These are phyloP conservation scores for Pelargonium myrrhifolium DNA, from an alignment of 441 rosid genomes.

Conservation along the genomic window DNA sequence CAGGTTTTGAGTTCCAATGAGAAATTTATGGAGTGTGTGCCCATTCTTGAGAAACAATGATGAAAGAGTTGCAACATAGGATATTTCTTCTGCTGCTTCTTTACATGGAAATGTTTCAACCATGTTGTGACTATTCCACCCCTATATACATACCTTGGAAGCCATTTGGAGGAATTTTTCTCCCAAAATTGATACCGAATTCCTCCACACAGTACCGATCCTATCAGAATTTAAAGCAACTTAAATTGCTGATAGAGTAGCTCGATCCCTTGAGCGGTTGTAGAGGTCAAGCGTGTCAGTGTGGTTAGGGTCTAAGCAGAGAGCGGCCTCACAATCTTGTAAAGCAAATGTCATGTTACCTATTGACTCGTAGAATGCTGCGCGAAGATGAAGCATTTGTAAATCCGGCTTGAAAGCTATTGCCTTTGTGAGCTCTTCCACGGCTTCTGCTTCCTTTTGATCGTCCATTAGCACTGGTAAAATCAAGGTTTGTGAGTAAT, in stretches of 20 bases:
- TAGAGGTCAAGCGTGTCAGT: slow-evolving; percentile 57
- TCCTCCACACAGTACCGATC: neutral
- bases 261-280: slow-evolving; percentile 10
- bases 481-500: slow-evolving; percentile 12
- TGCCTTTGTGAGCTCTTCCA: slow-evolving; percentile 69
- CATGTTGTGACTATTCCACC: neutral
- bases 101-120: slow-evolving; percentile 2
- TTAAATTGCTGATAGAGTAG: slow-evolving; percentile 5
- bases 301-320: slow-evolving; percentile 69
- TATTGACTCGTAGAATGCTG: slow-evolving; percentile 85
- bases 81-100: slow-evolving; percentile 1
- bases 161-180: neutral
- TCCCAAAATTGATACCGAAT: neutral
- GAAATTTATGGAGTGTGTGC: slow-evolving; percentile 5
- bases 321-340: slow-evolving; percentile 93
- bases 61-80: slow-evolving; percentile 3
- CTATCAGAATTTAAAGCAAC: neutral
- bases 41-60: slow-evolving; percentile 13
- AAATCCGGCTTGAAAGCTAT: slow-evolving; percentile 84
- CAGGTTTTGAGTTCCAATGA: neutral
- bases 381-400: slow-evolving; percentile 84
- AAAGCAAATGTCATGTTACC: slow-evolving; percentile 45
- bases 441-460: slow-evolving; percentile 84
- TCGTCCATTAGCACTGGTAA: slow-evolving; percentile 84
- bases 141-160: neutral